Evolutionary conservation across 2,329 filamentous ascomycete genomes (phyloP).

Genomic region (Diplodia scrobiculata): DNA sequence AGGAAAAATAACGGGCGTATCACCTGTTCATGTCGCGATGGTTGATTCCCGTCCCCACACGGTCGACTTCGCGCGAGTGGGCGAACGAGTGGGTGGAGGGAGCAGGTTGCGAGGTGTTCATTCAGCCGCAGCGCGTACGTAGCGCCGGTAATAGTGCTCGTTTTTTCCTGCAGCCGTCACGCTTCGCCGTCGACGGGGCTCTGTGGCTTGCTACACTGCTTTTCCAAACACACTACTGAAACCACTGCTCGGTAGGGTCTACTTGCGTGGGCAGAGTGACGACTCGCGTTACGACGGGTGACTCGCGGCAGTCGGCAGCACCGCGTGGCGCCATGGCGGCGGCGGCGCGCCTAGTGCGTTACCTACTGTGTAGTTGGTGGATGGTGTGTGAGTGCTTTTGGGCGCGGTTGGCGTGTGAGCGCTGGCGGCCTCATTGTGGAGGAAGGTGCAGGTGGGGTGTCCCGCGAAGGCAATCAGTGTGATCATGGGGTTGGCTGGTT

Average conservation of each 20-base stretch:
- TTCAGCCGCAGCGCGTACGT: not conserved
- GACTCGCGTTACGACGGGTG: not conserved
- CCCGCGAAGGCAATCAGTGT: not conserved
- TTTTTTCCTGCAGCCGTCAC: not conserved
- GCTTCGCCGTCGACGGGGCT: not conserved
- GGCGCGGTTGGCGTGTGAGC: not conserved
- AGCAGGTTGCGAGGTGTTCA: not conserved
- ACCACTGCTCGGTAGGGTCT: not conserved
- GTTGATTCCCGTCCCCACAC: not conserved
- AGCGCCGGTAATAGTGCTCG: not conserved
- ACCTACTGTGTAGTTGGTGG: not conserved
- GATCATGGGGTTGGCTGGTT: slow-evolving; percentile 11
- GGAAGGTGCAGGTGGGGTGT: slow-evolving; percentile 7
- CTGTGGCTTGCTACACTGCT: not conserved
- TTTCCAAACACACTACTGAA: not conserved
- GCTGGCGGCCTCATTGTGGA: slow-evolving; percentile 9
- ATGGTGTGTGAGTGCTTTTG: not conserved
- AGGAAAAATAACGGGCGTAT: not conserved
- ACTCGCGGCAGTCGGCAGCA: slow-evolving; percentile 4
- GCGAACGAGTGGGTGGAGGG: not conserved
- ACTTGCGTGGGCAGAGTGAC: not conserved
- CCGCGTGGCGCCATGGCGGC: slow-evolving; percentile 1
- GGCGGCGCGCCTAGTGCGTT: slow-evolving; percentile 3
- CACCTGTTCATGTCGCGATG: not conserved
- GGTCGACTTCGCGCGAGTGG: not conserved